Percentiles rank a stretch among this genome's conserved stretches.
Evolutionary conservation across 2,329 filamentous ascomycete species (phyloP).

Genomic region (Trichoderma koningiopsis): DNA sequence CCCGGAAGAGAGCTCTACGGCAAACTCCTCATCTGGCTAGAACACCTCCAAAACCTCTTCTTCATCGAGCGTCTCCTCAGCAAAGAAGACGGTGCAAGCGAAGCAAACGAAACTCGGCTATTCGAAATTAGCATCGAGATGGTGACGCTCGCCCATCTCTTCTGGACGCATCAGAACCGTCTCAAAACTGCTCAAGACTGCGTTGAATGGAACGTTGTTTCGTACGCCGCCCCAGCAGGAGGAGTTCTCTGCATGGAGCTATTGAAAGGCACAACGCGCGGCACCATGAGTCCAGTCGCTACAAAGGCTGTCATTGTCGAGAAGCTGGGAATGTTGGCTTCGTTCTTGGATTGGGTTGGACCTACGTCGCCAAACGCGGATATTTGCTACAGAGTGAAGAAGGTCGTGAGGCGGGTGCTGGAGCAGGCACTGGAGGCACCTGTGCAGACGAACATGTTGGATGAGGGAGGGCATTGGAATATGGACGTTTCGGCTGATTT

Average conservation of each 20-base stretch:
- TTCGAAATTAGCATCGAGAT: conserved; percentile 48
- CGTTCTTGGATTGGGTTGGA: conserved; percentile 51
- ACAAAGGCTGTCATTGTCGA: conserved; percentile 51
- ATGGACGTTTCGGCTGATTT: conserved; percentile 6
- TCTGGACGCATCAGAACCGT: conserved; percentile 51
- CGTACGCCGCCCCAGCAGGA: conserved; percentile 49
- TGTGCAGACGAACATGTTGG: conserved; percentile 7
- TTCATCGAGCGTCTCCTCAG: conserved; percentile 59
- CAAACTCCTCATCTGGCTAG: conserved; percentile 50
- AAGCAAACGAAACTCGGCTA: conserved; percentile 43
- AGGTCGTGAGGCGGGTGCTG: conserved; percentile 46
- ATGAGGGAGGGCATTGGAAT: conserved; percentile 14
- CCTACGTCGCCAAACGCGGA: conserved; percentile 50
- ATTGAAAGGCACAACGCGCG: conserved; percentile 36
- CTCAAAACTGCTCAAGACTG: conserved; percentile 44
- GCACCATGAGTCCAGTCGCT: conserved; percentile 31
- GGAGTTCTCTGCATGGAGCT: conserved; percentile 53
- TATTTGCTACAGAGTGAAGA: conserved; percentile 45
- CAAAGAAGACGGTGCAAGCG: conserved; percentile 37
- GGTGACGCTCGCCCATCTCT: conserved; percentile 46
- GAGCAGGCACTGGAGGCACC: conserved; percentile 42
- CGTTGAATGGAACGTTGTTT: conserved; percentile 52
- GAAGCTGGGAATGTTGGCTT: conserved; percentile 51
- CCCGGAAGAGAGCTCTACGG: conserved; percentile 44
- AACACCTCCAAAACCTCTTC: conserved; percentile 58